Evolutionary conservation across 352 stramenopile genomes (phyloP).

Genomic region (Discostella stelligera): DNA sequence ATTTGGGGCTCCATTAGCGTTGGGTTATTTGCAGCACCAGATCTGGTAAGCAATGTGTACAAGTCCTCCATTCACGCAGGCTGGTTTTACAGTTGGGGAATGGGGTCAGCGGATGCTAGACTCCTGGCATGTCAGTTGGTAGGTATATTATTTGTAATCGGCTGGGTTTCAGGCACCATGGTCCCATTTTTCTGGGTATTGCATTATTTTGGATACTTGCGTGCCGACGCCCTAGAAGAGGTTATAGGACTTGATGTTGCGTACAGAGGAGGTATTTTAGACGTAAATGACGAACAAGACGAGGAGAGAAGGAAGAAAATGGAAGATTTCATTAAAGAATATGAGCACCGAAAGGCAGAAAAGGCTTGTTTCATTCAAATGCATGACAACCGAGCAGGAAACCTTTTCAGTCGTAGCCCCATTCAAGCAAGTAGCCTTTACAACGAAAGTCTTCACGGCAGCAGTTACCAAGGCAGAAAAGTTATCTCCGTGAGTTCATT

Average conservation of each 20-base stretch:
- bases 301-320: constrained; percentile 6
- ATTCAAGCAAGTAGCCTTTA: constrained; percentile 22
- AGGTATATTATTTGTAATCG: constrained; percentile 65
- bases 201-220: constrained; percentile 67
- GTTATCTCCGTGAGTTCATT: constrained; percentile 16
- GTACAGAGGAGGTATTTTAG: constrained; percentile 22
- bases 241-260: constrained; percentile 45
- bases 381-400: not conserved
- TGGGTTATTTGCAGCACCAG: constrained; percentile 80
- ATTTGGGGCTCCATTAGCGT: constrained; percentile 82
- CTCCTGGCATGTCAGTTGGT: constrained; percentile 60
- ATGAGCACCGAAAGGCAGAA: constrained; percentile 20
- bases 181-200: constrained; percentile 76
- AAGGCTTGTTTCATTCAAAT: constrained; percentile 9
- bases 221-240: constrained; percentile 44
- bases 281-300: not conserved
- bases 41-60: constrained; percentile 40
- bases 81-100: constrained; percentile 70
- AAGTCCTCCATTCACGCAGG: constrained; percentile 58
- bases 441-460: constrained; percentile 16
- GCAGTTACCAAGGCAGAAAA: constrained; percentile 24
- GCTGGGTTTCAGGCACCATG: constrained; percentile 73
- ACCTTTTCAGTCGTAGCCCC: not conserved
- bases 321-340: constrained; percentile 27
- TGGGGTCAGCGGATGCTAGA: constrained; percentile 35